Percentiles rank a stretch among this genome's conserved stretches.
These are phyloP conservation scores for Annona squamosa DNA, from an alignment of 164 flowering plant species.

Conservation along the genomic window DNA sequence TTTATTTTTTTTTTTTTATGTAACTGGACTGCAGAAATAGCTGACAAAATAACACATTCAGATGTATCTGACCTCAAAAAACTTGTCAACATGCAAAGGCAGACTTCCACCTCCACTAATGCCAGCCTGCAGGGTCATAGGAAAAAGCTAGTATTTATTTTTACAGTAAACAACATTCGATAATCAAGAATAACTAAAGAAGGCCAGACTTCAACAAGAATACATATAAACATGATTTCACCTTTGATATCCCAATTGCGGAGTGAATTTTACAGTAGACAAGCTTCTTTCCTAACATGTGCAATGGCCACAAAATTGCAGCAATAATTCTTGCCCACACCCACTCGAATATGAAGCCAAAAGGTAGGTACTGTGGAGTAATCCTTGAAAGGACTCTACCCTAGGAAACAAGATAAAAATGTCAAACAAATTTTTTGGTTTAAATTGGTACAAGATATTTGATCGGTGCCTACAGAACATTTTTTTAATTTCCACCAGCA, in stretches of 20 bases:
- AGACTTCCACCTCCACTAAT: slow-evolving; percentile 95
- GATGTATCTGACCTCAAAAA: slow-evolving; percentile 67
- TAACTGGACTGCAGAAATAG: background rate
- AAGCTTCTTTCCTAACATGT: slow-evolving; percentile 61
- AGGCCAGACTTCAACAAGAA: background rate
- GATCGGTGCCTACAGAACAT: background rate
- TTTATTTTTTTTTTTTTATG: background rate
- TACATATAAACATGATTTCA: slow-evolving; percentile 7
- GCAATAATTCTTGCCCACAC: slow-evolving; percentile 56
- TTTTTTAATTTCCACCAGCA: no score
- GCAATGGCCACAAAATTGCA: slow-evolving; percentile 63
- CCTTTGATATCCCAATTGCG: slow-evolving; percentile 86
- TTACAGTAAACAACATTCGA: background rate
- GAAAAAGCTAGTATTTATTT: slow-evolving; percentile 2
- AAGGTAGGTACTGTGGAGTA: slow-evolving; percentile 28
- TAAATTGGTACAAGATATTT: background rate
- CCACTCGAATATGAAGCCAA: slow-evolving; percentile 46
- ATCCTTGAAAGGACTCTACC: slow-evolving; percentile 58
- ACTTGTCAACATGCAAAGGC: slow-evolving; percentile 68
- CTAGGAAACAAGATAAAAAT: slow-evolving; percentile 28
- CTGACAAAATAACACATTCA: background rate
- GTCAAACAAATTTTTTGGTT: background rate
- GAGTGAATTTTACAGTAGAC: slow-evolving; percentile 77
- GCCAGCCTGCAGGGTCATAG: slow-evolving; percentile 56
- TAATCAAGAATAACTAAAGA: slow-evolving; percentile 4